phyloP scores from a whole-genome alignment of 73 alveolate genomes.

The Breviolum minutum region DNA sequence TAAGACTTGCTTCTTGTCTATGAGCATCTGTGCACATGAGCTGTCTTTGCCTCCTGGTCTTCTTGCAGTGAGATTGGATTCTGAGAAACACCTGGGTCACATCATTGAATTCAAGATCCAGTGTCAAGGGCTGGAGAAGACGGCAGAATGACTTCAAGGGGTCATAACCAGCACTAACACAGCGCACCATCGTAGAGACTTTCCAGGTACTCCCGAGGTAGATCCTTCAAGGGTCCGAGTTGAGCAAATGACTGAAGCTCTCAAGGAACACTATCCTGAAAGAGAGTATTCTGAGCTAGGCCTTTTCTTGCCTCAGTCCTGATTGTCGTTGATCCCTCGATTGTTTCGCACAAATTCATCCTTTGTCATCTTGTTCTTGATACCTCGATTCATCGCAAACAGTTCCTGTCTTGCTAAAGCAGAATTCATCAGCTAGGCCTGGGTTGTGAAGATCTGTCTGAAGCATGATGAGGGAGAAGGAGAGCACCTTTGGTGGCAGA shows the following conservation, averaged over 20 bases:
- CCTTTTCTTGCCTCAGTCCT: background rate
- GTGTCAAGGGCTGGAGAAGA: background rate
- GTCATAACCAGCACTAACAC: background rate
- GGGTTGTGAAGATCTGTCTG: constrained; percentile 97
- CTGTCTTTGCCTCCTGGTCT: constrained; percentile 97
- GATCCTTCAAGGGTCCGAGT: background rate
- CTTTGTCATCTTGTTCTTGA: constrained; percentile 97
- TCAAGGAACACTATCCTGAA: background rate
- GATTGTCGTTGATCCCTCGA: constrained; percentile 96
- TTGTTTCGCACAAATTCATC: constrained; percentile 81
- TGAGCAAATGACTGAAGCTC: background rate
- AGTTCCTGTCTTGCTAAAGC: background rate
- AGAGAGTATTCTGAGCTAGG: too few relatives aligned
- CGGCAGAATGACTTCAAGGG: background rate
- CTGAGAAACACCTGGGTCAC: constrained; percentile 37
- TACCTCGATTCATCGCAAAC: constrained; percentile 91
- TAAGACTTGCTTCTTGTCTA: background rate
- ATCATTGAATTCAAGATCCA: background rate
- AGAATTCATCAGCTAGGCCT: constrained; percentile 79
- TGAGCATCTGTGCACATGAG: background rate
- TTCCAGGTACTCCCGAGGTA: constrained; percentile 97
- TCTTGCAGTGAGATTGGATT: constrained; percentile 98
- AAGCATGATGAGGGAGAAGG: constrained; percentile 98
- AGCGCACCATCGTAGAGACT: constrained; percentile 97
- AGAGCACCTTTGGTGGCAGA: constrained; percentile 95